A percentile compares a stretch with the other conserved stretches of the same genome.
Evolutionary conservation across 2,329 filamentous ascomycete genomes (phyloP).

Genomic region (Aspergillus thermomutatus): DNA sequence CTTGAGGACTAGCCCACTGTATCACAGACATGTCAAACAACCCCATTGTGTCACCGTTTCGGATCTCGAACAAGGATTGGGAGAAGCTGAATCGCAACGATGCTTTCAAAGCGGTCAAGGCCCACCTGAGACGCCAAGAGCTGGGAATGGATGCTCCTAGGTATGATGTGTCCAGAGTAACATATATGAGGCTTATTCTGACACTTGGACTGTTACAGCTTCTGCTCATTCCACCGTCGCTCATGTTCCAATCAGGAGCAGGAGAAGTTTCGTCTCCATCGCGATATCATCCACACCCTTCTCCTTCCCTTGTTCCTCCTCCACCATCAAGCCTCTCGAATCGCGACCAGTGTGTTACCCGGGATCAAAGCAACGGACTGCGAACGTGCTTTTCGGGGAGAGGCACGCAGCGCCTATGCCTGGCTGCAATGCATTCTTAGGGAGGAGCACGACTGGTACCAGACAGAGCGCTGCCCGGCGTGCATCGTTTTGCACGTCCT

Average conservation of each 20-base stretch:
- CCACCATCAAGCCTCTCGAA: slow-evolving; percentile 52
- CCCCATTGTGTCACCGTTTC: slow-evolving; percentile 24
- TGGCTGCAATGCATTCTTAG: slow-evolving; percentile 58
- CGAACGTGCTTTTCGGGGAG: slow-evolving; percentile 56
- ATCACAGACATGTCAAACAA: slow-evolving; percentile 14
- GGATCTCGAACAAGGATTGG: slow-evolving; percentile 29
- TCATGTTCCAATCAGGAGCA: slow-evolving; percentile 29
- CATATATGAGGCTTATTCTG: not conserved
- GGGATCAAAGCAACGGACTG: slow-evolving; percentile 49
- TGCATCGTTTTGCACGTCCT: slow-evolving; percentile 43
- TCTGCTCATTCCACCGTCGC: slow-evolving; percentile 35
- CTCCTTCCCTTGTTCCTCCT: slow-evolving; percentile 57
- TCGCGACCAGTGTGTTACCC: slow-evolving; percentile 50
- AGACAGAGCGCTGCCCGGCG: slow-evolving; percentile 53
- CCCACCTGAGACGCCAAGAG: slow-evolving; percentile 34
- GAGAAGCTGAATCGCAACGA: slow-evolving; percentile 33
- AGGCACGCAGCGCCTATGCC: slow-evolving; percentile 55
- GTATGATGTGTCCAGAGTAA: slow-evolving; percentile 13
- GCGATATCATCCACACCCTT: slow-evolving; percentile 58
- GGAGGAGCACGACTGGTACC: slow-evolving; percentile 57
- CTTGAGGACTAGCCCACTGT: not conserved
- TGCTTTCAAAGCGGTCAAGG: slow-evolving; percentile 32
- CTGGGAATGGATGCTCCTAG: slow-evolving; percentile 32
- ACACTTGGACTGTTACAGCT: slow-evolving; percentile 19
- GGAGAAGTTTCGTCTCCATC: slow-evolving; percentile 47